These are phyloP conservation scores for Ophiostoma sp. DNA, from an alignment of 2,329 filamentous ascomycete species.

Conservation along the genomic window DNA sequence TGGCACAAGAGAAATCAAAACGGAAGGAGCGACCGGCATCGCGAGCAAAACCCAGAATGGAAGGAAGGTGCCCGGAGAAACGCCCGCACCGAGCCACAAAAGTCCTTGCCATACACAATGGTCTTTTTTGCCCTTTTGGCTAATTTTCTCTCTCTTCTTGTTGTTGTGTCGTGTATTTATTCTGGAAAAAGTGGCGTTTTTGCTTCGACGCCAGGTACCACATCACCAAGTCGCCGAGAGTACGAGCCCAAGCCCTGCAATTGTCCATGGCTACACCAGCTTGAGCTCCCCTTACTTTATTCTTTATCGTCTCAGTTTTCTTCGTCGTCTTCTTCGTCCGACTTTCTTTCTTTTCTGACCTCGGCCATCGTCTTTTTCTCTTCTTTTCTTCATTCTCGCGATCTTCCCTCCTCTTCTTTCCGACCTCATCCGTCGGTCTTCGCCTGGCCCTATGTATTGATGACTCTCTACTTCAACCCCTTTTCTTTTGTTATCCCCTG, in stretches of 20 bases:
- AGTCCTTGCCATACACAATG: neutral
- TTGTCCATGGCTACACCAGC: conserved; percentile 8
- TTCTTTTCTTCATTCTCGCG: neutral
- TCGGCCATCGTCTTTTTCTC: neutral
- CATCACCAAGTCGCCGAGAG: conserved; percentile 21
- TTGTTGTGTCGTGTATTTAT: neutral
- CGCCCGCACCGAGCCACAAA: neutral
- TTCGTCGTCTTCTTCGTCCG: neutral
- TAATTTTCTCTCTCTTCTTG: too few species aligned
- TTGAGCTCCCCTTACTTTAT: neutral
- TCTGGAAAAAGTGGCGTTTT: conserved; percentile 18
- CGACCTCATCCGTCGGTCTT: neutral
- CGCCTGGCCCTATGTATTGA: neutral
- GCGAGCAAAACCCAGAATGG: neutral
- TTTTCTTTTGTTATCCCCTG: neutral
- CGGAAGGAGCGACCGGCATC: conserved; percentile 21
- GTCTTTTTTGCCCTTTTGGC: neutral
- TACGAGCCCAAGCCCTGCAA: neutral
- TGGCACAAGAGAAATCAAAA: neutral
- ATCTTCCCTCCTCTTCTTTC: neutral
- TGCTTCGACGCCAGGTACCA: conserved; percentile 13
- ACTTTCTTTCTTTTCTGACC: neutral
- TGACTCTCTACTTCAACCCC: neutral
- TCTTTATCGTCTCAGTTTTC: neutral
- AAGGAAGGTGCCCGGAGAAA: neutral